A percentile compares a stretch with the other conserved stretches of the same genome.
Evolutionary conservation across 2,329 filamentous ascomycete genomes (phyloP).

Genomic region (Aspergillus floridensis): DNA sequence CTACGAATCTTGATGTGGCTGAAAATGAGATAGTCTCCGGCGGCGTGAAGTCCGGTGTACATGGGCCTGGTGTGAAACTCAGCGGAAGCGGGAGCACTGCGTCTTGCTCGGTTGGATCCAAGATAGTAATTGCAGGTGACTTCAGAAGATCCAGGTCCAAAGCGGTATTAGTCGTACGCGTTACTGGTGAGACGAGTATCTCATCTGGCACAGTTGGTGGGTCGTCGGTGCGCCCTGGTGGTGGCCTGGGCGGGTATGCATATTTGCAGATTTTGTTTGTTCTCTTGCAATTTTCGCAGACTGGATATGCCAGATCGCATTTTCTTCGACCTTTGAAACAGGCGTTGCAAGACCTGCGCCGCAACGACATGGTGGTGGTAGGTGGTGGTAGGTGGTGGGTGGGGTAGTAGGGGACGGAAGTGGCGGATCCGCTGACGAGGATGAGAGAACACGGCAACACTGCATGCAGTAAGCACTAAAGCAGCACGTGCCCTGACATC

Average conservation of each 20-base stretch:
- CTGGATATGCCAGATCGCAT: slow-evolving; percentile 3
- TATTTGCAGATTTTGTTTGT: slow-evolving; percentile 3
- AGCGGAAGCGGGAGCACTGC: not conserved
- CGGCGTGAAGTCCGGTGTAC: not conserved
- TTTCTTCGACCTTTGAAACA: slow-evolving; percentile 6
- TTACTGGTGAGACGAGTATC: not conserved
- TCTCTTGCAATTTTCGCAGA: slow-evolving; percentile 1
- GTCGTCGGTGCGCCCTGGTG: not conserved
- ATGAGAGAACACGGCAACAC: too few relatives aligned
- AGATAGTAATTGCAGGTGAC: not conserved
- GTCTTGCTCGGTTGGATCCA: not conserved
- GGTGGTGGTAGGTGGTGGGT: not conserved
- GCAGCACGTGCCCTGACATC: too few relatives aligned
- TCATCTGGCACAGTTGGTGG: not conserved
- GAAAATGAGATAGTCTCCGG: not conserved
- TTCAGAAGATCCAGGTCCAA: not conserved
- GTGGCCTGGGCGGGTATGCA: not conserved
- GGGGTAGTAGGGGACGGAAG: not conserved
- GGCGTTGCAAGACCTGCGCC: slow-evolving; percentile 5
- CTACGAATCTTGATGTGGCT: not conserved
- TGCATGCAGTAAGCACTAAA: too few relatives aligned
- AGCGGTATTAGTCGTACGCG: not conserved
- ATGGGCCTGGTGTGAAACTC: not conserved
- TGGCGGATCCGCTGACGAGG: not conserved
- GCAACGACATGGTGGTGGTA: slow-evolving; percentile 1